Evolutionary conservation across 345 rosid species (phyloP).

Genomic region (Acer campestre): DNA sequence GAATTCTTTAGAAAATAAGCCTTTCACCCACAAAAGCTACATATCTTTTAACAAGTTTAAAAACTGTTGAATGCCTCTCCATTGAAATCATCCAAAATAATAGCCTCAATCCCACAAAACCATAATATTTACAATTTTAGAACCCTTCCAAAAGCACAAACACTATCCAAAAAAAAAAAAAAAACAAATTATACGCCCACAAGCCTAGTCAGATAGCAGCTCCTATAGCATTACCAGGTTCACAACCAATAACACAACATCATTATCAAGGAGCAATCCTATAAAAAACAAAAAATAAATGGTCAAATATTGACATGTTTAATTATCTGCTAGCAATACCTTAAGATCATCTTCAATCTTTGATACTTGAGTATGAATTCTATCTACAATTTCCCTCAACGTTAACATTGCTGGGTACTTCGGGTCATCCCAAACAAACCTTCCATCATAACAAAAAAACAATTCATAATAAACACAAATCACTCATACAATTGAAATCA

Average conservation of each 20-base stretch:
- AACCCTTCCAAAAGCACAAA: no score
- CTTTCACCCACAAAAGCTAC: neutral
- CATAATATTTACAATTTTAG: no score
- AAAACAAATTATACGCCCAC: no score
- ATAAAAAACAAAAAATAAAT: neutral
- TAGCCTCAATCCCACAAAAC: no score
- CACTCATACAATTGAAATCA: no score
- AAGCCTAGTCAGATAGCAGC: neutral
- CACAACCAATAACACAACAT: neutral
- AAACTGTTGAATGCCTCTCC: neutral
- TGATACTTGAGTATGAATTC: conserved; percentile 77
- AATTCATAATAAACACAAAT: conserved; percentile 3
- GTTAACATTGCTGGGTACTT: conserved; percentile 96
- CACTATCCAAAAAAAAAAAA: no score
- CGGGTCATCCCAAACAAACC: conserved; percentile 98
- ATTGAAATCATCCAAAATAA: no score
- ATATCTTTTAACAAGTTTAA: neutral
- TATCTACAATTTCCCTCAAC: conserved; percentile 80
- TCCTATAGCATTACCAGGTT: neutral
- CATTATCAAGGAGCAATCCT: neutral
- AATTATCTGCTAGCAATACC: conserved; percentile 41
- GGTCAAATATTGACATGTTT: neutral
- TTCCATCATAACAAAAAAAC: conserved; percentile 34
- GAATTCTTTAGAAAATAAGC: no score
- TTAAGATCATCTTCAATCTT: conserved; percentile 99